These are phyloP conservation scores for Nannochloropsis oceanica DNA, from an alignment of 108 stramenopile genomes.

Conservation along the genomic window DNA sequence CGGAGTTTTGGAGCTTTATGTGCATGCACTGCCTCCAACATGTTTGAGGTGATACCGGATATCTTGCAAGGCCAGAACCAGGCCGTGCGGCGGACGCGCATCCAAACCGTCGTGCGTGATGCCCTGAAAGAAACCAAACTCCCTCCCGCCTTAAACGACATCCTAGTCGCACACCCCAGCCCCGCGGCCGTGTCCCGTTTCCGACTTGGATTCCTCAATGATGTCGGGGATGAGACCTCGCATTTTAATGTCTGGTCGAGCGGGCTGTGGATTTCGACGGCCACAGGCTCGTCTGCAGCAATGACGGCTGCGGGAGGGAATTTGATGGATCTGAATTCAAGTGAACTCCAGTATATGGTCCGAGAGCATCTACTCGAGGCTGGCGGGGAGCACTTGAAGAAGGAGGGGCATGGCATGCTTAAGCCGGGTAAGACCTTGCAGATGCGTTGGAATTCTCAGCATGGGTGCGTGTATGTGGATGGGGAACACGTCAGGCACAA, in stretches of 20 bases:
- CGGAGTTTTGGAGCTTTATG: constrained; percentile 79
- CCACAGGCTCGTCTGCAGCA: constrained; percentile 71
- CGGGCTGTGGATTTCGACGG: constrained; percentile 64
- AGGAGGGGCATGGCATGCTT: constrained; percentile 57
- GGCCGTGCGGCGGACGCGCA: constrained; percentile 48
- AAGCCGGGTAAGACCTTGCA: constrained; percentile 53
- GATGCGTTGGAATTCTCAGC: constrained; percentile 81
- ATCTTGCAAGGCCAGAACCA: constrained; percentile 54
- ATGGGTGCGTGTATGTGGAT: constrained; percentile 71
- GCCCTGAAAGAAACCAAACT: constrained; percentile 82
- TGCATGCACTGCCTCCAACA: constrained; percentile 52
- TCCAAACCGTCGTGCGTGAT: constrained; percentile 68
- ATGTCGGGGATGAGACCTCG: background rate
- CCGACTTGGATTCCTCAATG: constrained; percentile 1
- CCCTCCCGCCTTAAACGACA: constrained; percentile 84
- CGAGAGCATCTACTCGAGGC: constrained; percentile 74
- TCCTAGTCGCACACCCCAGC: constrained; percentile 78
- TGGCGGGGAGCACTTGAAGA: constrained; percentile 40
- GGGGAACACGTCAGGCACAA: constrained; percentile 72
- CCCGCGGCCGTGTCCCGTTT: constrained; percentile 82
- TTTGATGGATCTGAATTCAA: constrained; percentile 45
- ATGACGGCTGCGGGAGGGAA: constrained; percentile 71
- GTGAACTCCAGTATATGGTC: constrained; percentile 43
- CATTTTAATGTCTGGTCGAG: constrained; percentile 75
- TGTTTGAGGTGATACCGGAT: constrained; percentile 52